Evolutionary conservation across 2,329 filamentous ascomycete genomes (phyloP).

Genomic region (Apiospora arundinis): DNA sequence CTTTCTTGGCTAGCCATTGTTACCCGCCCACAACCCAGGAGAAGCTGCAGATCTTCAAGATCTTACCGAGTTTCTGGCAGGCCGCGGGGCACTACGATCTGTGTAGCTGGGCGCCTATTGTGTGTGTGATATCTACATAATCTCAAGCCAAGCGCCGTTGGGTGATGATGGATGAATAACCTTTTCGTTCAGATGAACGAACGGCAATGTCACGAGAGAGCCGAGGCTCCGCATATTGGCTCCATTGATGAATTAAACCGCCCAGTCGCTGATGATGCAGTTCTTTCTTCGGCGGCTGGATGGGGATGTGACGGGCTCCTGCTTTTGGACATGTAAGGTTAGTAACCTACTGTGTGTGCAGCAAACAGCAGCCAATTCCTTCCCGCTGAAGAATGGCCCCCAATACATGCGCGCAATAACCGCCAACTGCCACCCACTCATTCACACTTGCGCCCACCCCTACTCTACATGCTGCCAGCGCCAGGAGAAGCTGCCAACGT

Average conservation of each 20-base stretch:
- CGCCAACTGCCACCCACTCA: conserved; percentile 1
- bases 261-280: neutral
- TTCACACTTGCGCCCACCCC: neutral
- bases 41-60: neutral
- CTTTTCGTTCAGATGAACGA: neutral
- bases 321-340: neutral
- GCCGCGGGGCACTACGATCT: neutral
- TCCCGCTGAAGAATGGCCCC: conserved; percentile 6
- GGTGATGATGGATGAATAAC: neutral
- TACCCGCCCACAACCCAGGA: neutral
- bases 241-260: neutral
- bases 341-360: no score
- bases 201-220: neutral
- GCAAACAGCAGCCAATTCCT: neutral
- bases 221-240: neutral
- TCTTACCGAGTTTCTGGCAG: neutral
- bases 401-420: neutral
- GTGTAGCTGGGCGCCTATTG: neutral
- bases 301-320: neutral
- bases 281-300: neutral
- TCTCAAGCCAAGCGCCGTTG: neutral
- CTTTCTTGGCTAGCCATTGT: neutral
- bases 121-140: neutral
- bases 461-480: neutral
- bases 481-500: neutral